Evolutionary conservation across 176 grass and related monocot genomes (phyloP).

Genomic region (Oryza punctata): DNA sequence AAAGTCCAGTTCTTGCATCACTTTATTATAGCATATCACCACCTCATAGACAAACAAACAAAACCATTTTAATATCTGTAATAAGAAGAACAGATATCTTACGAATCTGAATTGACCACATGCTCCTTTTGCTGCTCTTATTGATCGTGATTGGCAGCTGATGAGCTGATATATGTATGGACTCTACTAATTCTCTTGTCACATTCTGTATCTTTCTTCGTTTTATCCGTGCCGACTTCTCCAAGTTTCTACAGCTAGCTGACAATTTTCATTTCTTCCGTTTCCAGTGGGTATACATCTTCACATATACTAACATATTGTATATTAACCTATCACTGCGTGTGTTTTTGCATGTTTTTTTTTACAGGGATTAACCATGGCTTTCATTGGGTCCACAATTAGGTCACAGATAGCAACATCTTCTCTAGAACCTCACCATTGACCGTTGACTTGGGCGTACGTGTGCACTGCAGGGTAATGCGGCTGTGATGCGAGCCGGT

Average conservation of each 20-base stretch:
- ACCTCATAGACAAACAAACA: neutral
- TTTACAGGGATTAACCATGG: neutral
- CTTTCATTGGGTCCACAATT: neutral
- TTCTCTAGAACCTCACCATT: neutral
- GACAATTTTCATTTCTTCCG: neutral
- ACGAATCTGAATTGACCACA: neutral
- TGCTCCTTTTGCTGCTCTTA: neutral
- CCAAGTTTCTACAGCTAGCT: neutral
- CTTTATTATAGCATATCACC: neutral
- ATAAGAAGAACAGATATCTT: neutral
- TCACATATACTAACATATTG: neutral
- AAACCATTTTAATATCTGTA: neutral
- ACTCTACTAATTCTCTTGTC: neutral
- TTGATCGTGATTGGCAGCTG: conserved; percentile 13
- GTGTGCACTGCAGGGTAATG: neutral
- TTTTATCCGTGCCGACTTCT: neutral
- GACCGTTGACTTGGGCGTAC: neutral
- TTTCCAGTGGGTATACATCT: neutral
- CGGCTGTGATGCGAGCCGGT: neutral
- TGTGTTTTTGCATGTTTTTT: neutral
- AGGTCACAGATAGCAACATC: neutral
- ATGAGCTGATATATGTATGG: neutral
- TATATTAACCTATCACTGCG: neutral
- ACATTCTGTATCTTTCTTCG: neutral
- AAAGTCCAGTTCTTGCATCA: neutral